A percentile compares a stretch with the other conserved stretches of the same genome.
These are phyloP conservation scores for Fusarium graminum DNA, from an alignment of 2,329 filamentous ascomycete species.

Conservation along the genomic window DNA sequence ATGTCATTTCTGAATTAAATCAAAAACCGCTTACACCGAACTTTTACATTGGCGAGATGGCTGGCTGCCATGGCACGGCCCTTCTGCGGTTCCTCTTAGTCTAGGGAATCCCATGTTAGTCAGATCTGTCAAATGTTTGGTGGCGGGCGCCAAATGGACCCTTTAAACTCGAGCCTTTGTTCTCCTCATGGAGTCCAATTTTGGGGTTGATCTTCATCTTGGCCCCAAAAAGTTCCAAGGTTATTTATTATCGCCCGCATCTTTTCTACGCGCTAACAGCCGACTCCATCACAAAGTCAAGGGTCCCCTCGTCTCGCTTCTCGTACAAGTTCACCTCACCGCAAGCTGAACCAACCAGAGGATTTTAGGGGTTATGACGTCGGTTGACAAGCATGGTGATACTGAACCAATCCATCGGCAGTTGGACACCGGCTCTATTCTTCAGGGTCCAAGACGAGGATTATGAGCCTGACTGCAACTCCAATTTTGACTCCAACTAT, in stretches of 20 bases:
- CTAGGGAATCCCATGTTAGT: slow-evolving; percentile 27
- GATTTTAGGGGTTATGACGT: slow-evolving; percentile 42
- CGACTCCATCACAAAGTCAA: slow-evolving; percentile 24
- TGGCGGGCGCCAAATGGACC: slow-evolving; percentile 36
- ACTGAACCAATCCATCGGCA: slow-evolving; percentile 33
- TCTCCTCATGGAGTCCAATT: slow-evolving; percentile 21
- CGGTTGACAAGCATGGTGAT: slow-evolving; percentile 31
- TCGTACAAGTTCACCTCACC: slow-evolving; percentile 32
- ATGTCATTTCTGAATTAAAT: slow-evolving; percentile 4
- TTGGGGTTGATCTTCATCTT: slow-evolving; percentile 44
- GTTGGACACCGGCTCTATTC: slow-evolving; percentile 25
- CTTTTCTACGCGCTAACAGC: slow-evolving; percentile 36
- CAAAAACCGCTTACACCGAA: slow-evolving; percentile 18
- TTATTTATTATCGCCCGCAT: slow-evolving; percentile 27
- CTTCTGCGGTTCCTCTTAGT: slow-evolving; percentile 27
- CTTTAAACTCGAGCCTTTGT: background rate
- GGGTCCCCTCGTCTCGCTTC: slow-evolving; percentile 30
- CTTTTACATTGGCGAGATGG: slow-evolving; percentile 20
- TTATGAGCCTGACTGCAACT: slow-evolving; percentile 27
- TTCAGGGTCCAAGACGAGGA: slow-evolving; percentile 24
- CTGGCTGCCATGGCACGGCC: slow-evolving; percentile 26
- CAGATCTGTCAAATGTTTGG: slow-evolving; percentile 30
- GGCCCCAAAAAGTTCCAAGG: slow-evolving; percentile 41
- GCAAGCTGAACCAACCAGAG: slow-evolving; percentile 41
- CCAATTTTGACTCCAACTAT: slow-evolving; percentile 14